Evolutionary conservation across 2,329 filamentous ascomycete species (phyloP).

Genomic region (Zymoseptoria crescenta): DNA sequence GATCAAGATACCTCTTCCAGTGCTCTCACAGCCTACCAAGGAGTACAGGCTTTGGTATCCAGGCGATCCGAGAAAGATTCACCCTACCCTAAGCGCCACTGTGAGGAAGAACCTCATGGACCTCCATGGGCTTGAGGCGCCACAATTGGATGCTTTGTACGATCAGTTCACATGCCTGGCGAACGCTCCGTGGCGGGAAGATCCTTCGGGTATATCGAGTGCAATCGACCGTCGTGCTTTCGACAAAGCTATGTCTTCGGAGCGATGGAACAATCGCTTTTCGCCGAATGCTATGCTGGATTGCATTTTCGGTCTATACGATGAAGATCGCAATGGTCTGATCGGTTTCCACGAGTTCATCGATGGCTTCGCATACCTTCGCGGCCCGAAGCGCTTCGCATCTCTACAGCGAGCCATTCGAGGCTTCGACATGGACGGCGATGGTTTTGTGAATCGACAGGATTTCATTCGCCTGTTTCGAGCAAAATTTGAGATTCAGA

Average conservation of each 20-base stretch:
- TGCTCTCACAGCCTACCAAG: conserved; percentile 68
- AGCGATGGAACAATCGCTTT: conserved; percentile 58
- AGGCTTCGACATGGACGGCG: conserved; percentile 82
- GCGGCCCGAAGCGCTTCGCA: conserved; percentile 52
- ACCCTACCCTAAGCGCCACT: conserved; percentile 56
- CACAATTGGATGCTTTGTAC: conserved; percentile 87
- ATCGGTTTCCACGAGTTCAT: conserved; percentile 93
- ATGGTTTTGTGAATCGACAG: conserved; percentile 75
- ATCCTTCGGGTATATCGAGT: conserved; percentile 67
- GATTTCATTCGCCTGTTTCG: conserved; percentile 89
- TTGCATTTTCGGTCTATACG: conserved; percentile 94
- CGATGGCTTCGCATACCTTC: conserved; percentile 63
- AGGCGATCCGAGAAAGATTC: conserved; percentile 68
- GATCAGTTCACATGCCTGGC: conserved; percentile 96
- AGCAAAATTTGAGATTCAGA: conserved; percentile 84
- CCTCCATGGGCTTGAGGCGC: conserved; percentile 56
- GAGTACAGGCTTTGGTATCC: conserved; percentile 81
- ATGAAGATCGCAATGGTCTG: conserved; percentile 77
- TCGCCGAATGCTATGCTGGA: conserved; percentile 88
- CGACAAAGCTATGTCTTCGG: conserved; percentile 69
- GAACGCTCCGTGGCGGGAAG: conserved; percentile 72
- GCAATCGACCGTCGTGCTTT: conserved; percentile 92
- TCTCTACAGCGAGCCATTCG: conserved; percentile 69
- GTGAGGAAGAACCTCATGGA: conserved; percentile 55
- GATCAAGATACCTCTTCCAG: conserved; percentile 79